Base-by-base conservation (phyloP, 495 filamentous ascomycete species). In the Aspergillus asperescens region DNA sequence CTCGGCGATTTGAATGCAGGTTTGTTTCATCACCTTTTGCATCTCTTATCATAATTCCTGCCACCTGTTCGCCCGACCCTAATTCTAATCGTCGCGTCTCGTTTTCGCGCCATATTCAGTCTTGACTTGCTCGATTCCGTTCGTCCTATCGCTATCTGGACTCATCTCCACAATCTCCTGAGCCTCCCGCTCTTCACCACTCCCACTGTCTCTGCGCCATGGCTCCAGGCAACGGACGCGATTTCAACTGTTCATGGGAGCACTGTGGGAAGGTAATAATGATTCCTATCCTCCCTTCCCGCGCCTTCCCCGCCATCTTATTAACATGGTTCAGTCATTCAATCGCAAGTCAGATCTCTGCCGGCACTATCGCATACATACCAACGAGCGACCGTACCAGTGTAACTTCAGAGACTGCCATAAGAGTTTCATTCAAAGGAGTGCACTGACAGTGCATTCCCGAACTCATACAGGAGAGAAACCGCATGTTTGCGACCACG, bases 301-400 rank as follows among this genome's bases (percentile, higher is more conserved):
- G 8, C 40, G 20, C 13, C 35, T 7, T 34, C 27, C 8, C 48
- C 37, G 15, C 18, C 31, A 5, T 32, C 34, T 31, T 1, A 32
- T 47, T 40, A 32, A 52, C 25, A 25, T 24, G 13, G 23, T 15
- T 52, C 53, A 94, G 89, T 88, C 86, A 54, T 95, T 95, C 80
- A 93, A 92, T 77, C 83, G 89, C 71, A 95, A 93, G 67, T 95
- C 89, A 7, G 89, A 95, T 71, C 78, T 95, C 46, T 86, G 89
- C 66, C 79, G 89, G 62, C 89, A 95, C 66, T 88, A 87, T 65
- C 81, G 89, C 41, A 95, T 95, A 63, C 89, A 95, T 61, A 95
- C 89, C 58, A 91, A 92, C 65, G 89, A 93, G 62, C 76, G 89
- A 44, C 89, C 89, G 25, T 93, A 90, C 61, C 74, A 80, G 41